Evolutionary conservation across 306 rosid genomes (phyloP).

Genomic region (Corylus avellana): DNA sequence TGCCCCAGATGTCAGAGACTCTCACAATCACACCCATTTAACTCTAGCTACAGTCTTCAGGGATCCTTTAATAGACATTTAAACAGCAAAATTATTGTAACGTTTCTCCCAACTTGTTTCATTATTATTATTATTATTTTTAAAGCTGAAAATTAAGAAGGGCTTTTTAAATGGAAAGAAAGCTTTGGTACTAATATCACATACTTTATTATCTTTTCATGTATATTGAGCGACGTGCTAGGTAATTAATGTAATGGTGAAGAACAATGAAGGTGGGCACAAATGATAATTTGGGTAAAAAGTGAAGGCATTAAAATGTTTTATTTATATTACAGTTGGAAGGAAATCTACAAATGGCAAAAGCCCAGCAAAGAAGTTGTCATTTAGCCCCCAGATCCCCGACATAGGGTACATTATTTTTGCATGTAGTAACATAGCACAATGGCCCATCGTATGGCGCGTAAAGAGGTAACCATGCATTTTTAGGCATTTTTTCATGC

Average conservation of each 20-base stretch:
- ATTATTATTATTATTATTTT: too few relatives aligned
- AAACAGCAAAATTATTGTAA: too few relatives aligned
- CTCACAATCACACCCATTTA: slow-evolving; percentile 19
- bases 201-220: too few relatives aligned
- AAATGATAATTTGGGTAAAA: slow-evolving; percentile 16
- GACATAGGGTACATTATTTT: slow-evolving; percentile 53
- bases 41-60: background rate
- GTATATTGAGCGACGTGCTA: background rate
- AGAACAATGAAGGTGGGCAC: background rate
- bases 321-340: slow-evolving; percentile 17
- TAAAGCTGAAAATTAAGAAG: background rate
- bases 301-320: slow-evolving; percentile 27
- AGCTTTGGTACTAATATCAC: background rate
- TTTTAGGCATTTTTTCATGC: slow-evolving; percentile 37
- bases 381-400: slow-evolving; percentile 60
- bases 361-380: slow-evolving; percentile 39
- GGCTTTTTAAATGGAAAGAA: background rate
- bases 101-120: too few relatives aligned
- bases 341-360: slow-evolving; percentile 31
- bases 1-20: slow-evolving; percentile 30
- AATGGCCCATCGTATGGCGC: slow-evolving; percentile 25
- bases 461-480: slow-evolving; percentile 46
- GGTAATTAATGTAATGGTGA: background rate
- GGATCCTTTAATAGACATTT: too few relatives aligned
- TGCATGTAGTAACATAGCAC: slow-evolving; percentile 36